phyloP scores from a whole-genome alignment of 352 stramenopile species.

The Globisporangium solare region DNA sequence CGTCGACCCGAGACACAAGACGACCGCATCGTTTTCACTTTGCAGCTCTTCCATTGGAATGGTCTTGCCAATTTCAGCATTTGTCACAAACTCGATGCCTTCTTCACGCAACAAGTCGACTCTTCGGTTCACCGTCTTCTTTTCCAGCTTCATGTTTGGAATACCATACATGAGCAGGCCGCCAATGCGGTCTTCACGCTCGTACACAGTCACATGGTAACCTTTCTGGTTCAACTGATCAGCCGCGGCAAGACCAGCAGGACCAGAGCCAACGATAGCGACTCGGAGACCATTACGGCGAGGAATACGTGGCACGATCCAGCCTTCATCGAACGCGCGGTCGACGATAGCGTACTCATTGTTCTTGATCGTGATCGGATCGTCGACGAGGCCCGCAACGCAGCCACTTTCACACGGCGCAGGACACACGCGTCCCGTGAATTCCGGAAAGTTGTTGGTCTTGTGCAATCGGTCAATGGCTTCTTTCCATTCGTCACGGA shows the following conservation, averaged over 20 bases:
- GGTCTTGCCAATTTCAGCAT: conserved; percentile 90
- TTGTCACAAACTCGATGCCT: conserved; percentile 97
- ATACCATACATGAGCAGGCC: conserved; percentile 98
- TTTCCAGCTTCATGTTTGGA: conserved; percentile 99
- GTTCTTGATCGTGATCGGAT: conserved; percentile 98
- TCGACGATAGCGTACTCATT: conserved; percentile 99
- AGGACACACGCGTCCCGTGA: conserved; percentile 96
- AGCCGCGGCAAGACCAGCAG: conserved; percentile 88
- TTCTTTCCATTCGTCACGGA: conserved; percentile 95
- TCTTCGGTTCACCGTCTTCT: conserved; percentile 94
- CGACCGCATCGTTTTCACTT: conserved; percentile 87
- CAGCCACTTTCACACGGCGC: conserved; percentile 96
- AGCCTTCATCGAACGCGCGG: conserved; percentile 92
- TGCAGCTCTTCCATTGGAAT: conserved; percentile 75
- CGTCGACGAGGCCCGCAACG: conserved; percentile 94
- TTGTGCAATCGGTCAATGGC: conserved; percentile 95
- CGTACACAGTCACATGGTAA: conserved; percentile 96
- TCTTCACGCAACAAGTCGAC: conserved; percentile 94
- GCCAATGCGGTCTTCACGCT: conserved; percentile 94
- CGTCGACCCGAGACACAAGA: conserved; percentile 94
- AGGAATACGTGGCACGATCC: conserved; percentile 92
- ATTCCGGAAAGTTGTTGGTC: conserved; percentile 99
- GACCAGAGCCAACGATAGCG: conserved; percentile 94
- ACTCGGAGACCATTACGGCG: conserved; percentile 94
- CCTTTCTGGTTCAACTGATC: conserved; percentile 98